These are phyloP conservation scores for Sclerotinia nivalis DNA, from an alignment of 2,329 filamentous ascomycete species.

Conservation along the genomic window DNA sequence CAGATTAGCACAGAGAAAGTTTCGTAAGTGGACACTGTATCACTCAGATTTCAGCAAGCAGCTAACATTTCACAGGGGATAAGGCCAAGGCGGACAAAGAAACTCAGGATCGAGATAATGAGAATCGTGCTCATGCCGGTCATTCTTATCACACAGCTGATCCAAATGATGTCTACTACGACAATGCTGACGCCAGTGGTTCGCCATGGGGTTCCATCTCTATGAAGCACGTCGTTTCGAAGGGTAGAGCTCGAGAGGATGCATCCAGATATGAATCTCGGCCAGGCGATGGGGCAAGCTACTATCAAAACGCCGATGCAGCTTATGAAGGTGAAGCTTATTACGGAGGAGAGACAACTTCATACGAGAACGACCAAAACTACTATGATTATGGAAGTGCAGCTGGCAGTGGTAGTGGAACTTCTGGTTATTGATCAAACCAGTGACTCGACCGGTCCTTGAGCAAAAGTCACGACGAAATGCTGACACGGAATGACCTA, in stretches of 20 bases:
- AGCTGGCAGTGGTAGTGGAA: conserved; percentile 36
- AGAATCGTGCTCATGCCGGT: conserved; percentile 64
- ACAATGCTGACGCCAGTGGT: conserved; percentile 58
- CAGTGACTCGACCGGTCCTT: background rate
- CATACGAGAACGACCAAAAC: conserved; percentile 34
- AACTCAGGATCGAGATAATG: conserved; percentile 60
- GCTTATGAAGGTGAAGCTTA: conserved; percentile 35
- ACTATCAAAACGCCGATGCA: conserved; percentile 28
- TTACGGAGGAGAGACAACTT: conserved; percentile 33
- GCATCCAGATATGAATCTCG: conserved; percentile 45
- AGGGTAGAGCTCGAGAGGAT: conserved; percentile 48
- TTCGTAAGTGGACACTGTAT: conserved; percentile 57
- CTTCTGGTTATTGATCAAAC: conserved; percentile 19
- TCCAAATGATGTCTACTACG: conserved; percentile 54
- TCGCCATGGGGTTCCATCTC: conserved; percentile 72
- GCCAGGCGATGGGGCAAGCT: conserved; percentile 33
- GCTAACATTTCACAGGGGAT: conserved; percentile 54
- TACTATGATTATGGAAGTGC: conserved; percentile 41
- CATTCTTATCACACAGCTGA: conserved; percentile 64
- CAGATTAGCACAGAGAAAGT: conserved; percentile 73
- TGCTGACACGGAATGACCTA: conserved; percentile 4
- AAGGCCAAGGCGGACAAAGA: conserved; percentile 70
- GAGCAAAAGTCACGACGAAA: background rate
- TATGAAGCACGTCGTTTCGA: conserved; percentile 53
- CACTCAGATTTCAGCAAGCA: background rate